Evolutionary conservation across 331 rosid species (phyloP), one percentile per base, ranked within the genome.

Genomic region (Arachis monticola): DNA sequence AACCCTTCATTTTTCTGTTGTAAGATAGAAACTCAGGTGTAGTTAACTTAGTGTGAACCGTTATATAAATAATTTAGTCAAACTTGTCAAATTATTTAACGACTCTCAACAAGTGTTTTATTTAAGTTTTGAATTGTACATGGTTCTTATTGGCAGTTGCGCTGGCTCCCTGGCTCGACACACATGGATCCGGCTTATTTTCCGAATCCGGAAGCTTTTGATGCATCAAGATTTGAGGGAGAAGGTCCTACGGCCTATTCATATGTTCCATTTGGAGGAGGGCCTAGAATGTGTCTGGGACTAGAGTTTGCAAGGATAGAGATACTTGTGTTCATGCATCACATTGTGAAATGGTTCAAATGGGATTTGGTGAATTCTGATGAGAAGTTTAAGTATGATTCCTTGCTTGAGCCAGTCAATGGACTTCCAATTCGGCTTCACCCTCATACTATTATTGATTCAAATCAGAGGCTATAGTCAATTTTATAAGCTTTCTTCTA

Each of bases 241-340:
- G 75, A 69, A 48, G 84, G 82, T 38, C 86, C 86, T 3, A 45
- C 69, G 50, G 86, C 89, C 2, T 82, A 48, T 77, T 82, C 84
- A 60, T 68, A 42, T 17, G 80, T 70, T 79, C 86, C 89, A 58
- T 85, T 85, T 58, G 89, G 84, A 63, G 86, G 89, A 52, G 89
- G 89, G 50, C 89, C 86, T 31, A 22, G 89, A 72, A 76, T 85
- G 84, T 85, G 88, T 75, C 56, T 75, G 69, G 88, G 88, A 6
- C 79, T 71, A 60, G 88, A 85, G 72, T 81, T 78, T 71, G 85
- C 88, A 1, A 64, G 84, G 60, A 64, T 85, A 17, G 80, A 81
- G 79, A 79, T 82, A 46, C 84, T 82, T 22, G 86, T 82, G 63
- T 85, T 85, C 31, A 51, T 80, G 85, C 89, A 85, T 66, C 73